A percentile compares a stretch with the other conserved stretches of the same genome.
Conservation (phyloP, 2,329 filamentous ascomycete genomes). For the Aspergillus pseudotamarii region DNA sequence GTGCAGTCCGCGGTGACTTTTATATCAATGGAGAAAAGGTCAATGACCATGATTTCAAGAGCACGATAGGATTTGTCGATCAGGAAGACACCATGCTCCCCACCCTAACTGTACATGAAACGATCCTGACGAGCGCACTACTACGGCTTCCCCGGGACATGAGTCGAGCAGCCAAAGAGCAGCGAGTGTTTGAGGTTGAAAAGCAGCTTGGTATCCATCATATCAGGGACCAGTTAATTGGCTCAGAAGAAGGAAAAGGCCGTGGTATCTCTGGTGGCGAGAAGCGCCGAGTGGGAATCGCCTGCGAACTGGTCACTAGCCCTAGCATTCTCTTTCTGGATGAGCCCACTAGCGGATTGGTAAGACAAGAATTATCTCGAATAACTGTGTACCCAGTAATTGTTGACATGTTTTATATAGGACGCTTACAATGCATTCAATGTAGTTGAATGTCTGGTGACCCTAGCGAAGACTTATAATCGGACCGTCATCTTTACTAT, state of each 20-base stretch:
- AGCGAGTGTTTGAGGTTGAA: constrained; percentile 89
- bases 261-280: constrained; percentile 97
- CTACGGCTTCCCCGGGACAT: constrained; percentile 91
- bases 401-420: constrained; percentile 24
- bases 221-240: constrained; percentile 93
- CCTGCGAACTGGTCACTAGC: constrained; percentile 95
- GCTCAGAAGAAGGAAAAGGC: constrained; percentile 90
- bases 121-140: constrained; percentile 90
- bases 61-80: constrained; percentile 93
- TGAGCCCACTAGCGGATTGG: constrained; percentile 89
- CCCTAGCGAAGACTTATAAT: constrained; percentile 92
- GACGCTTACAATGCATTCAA: constrained; percentile 99
- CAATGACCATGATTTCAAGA: constrained; percentile 80
- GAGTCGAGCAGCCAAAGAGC: constrained; percentile 83
- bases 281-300: constrained; percentile 93
- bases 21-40: constrained; percentile 94
- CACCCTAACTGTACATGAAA: constrained; percentile 95
- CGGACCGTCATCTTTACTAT: constrained; percentile 98
- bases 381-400: background rate
- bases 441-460: constrained; percentile 93
- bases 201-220: constrained; percentile 92
- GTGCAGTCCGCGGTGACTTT: constrained; percentile 75
- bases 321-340: constrained; percentile 97
- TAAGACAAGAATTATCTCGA: constrained; percentile 20
- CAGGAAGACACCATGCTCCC: constrained; percentile 97